phyloP scores from a whole-genome alignment of 1,284 basidiomycete genomes.

The Cryptococcus sp. region DNA sequence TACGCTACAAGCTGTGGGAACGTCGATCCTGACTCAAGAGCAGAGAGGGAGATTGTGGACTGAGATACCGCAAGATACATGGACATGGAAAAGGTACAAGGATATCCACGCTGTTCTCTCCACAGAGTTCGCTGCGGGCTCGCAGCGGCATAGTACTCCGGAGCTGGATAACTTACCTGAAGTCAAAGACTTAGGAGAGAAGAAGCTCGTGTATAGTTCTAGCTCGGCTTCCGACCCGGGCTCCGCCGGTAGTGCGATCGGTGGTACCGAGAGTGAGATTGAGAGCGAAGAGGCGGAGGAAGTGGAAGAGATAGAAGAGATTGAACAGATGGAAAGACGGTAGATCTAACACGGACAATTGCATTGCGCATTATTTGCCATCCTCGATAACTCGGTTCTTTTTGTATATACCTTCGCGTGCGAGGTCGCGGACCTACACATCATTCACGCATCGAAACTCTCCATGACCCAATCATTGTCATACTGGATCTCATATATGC shows the following conservation, averaged over 20 bases:
- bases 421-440: too few species aligned
- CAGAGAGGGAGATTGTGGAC: constrained; percentile 11
- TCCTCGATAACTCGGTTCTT: too few species aligned
- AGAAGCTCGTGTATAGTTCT: too few species aligned
- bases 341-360: not conserved
- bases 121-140: not conserved
- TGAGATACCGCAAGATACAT: constrained; percentile 3
- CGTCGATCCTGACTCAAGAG: not conserved
- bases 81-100: constrained; percentile 5
- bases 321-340: not conserved
- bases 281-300: not conserved
- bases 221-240: too few species aligned
- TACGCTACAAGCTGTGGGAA: constrained; percentile 6
- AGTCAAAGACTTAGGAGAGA: too few species aligned
- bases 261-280: not conserved
- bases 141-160: too few species aligned
- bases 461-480: not conserved
- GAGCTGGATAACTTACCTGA: too few species aligned
- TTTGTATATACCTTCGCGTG: too few species aligned
- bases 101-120: not conserved
- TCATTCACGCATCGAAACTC: too few species aligned
- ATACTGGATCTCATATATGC: not conserved
- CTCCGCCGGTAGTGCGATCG: too few species aligned
- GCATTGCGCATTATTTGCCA: not conserved
- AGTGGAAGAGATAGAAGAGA: not conserved